phyloP scores from a whole-genome alignment of 1,284 basidiomycete species.

The Ganoderma boninense region DNA sequence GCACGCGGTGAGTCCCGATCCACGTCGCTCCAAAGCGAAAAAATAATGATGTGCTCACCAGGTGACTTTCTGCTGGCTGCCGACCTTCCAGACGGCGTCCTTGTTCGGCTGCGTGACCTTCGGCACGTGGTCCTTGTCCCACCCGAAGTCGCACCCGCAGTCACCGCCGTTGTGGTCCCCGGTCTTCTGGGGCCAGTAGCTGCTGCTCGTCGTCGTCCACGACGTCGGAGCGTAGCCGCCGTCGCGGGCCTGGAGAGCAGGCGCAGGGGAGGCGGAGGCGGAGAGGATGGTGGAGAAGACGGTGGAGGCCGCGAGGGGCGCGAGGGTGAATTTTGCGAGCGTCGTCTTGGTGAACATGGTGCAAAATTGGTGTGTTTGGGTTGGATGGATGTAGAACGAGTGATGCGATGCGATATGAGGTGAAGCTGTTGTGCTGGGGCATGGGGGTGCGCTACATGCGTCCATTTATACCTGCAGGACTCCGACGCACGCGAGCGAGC shows the following conservation, averaged over 20 bases:
- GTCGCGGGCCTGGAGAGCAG: constrained; percentile 27
- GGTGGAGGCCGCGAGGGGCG: no score
- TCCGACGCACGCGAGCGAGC: no score
- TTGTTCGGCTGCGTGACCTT: constrained; percentile 2
- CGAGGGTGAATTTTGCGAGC: background rate
- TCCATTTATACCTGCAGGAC: no score
- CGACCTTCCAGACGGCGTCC: constrained; percentile 1
- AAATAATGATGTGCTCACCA: background rate
- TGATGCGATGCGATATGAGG: no score
- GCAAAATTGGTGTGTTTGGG: background rate
- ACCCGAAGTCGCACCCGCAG: background rate
- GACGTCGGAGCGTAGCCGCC: constrained; percentile 18
- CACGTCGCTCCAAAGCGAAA: background rate
- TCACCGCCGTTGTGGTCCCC: constrained; percentile 13
- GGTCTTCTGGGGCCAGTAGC: constrained; percentile 33
- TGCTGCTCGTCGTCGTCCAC: no score
- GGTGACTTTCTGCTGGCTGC: background rate
- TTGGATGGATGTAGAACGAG: no score
- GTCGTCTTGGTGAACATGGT: background rate
- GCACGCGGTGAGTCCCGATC: no score
- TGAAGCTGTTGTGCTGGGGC: no score
- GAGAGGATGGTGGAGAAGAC: background rate
- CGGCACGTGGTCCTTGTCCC: background rate
- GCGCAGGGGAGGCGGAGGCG: background rate
- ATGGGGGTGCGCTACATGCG: no score